Base-by-base conservation (phyloP, 1,139 yeast genomes). In the Sugiyamaella paludigena region DNA sequence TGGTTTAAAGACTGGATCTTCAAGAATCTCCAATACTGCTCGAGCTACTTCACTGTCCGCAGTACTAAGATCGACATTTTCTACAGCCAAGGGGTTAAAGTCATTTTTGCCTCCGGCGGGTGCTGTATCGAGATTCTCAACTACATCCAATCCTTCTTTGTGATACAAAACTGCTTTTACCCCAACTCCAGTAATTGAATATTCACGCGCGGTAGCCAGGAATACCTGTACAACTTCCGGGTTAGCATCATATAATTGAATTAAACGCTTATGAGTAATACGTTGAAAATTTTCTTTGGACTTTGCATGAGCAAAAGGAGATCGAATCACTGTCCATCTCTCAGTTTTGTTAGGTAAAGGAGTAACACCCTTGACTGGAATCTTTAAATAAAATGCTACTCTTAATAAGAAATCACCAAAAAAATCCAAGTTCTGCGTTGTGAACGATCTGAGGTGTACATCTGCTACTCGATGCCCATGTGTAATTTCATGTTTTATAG, bases 221-320 rank as follows among this genome's bases (percentile, higher is more conserved):
- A 92, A 84, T 48, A 86, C 71, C 65, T 92, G 96, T 41, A 92
- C 75, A 3, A 86, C 83, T 62, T 88, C 96, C 1, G 92, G 84
- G 56, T 86, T 83, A 24, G 96, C 81, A 68, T 92, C 98, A 75
- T 79, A 89, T 15, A 89, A 87, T 55, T 76, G 76, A 56, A 92
- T 73, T 56, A 79, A 70, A 54, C 95, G 80, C 62, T 84, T 81
- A 66, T 80, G 87, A 0, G 98, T 92, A 47, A 80, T 78, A 72
- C 98, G 82, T 72, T 87, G 87, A 72, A 87, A 92, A 73, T 92
- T 92, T 71, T 92, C 96, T 71, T 92, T 92, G 8, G 95, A 79
- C 67, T 91, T 91, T 47, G 98, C 95, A 65, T 87, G 95, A 31
- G 87, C 96, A 67, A 92, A 92, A 1, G 98, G 98, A 4, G 96